Conservation (phyloP, 129 eudicot species). For the Smallanthus sonchifolius region DNA sequence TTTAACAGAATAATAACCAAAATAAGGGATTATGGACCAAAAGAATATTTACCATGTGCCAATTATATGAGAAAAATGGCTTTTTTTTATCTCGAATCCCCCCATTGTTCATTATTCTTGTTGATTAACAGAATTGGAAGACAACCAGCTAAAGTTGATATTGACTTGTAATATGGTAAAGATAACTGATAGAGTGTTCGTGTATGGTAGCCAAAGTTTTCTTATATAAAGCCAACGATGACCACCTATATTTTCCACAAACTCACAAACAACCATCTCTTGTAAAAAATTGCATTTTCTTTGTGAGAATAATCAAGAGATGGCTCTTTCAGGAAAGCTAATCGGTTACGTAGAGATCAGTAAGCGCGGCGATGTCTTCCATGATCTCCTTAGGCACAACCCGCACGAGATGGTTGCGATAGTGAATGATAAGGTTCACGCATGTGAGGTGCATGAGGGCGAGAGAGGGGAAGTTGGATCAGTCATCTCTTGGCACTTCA, state of each 20-base stretch:
- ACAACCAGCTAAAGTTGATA: too few relatives aligned
- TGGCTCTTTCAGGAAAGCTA: neutral
- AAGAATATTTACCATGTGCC: too few relatives aligned
- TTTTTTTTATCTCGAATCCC: too few relatives aligned
- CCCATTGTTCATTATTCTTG: too few relatives aligned
- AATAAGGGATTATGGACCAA: too few relatives aligned
- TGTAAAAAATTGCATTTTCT: neutral
- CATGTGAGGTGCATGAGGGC: constrained; percentile 22
- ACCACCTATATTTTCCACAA: neutral
- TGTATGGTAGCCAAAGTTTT: too few relatives aligned
- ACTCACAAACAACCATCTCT: neutral
- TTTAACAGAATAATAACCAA: too few relatives aligned
- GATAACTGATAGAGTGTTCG: too few relatives aligned
- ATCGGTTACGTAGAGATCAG: constrained; percentile 15
- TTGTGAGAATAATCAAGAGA: too few relatives aligned
- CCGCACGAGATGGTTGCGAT: constrained; percentile 11
- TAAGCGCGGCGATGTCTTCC: constrained; percentile 22
- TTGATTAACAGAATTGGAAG: too few relatives aligned
- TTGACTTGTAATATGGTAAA: too few relatives aligned
- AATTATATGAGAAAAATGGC: too few relatives aligned
- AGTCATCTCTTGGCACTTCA: constrained; percentile 12
- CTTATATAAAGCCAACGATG: neutral
- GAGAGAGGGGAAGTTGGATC: constrained; percentile 24
- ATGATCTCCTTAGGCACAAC: constrained; percentile 24
- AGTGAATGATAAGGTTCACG: constrained; percentile 19